Percentiles rank a stretch among this genome's conserved stretches.
Conservation (phyloP, 2,329 filamentous ascomycete species). For the Arthrocladium fulminans region DNA sequence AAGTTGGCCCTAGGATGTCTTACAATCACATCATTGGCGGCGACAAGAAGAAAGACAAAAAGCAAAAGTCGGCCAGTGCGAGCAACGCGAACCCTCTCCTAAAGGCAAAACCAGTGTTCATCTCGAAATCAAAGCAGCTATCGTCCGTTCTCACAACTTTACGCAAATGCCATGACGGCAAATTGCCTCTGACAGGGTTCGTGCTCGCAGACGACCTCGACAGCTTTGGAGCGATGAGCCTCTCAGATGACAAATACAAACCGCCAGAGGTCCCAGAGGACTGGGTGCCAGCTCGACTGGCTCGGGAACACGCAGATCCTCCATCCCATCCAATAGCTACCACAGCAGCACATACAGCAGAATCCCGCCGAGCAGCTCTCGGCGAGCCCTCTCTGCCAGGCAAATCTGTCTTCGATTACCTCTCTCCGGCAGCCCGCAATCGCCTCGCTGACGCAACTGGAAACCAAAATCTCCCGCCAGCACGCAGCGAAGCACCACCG, state of each 20-base stretch:
- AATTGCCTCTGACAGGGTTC: slow-evolving; percentile 28
- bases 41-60: slow-evolving; percentile 65
- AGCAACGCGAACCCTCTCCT: slow-evolving; percentile 55
- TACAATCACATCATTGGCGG: slow-evolving; percentile 76
- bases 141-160: slow-evolving; percentile 38
- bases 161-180: slow-evolving; percentile 73
- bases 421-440: slow-evolving; percentile 68
- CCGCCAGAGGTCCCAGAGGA: slow-evolving; percentile 40
- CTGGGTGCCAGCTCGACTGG: slow-evolving; percentile 59
- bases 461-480: slow-evolving; percentile 66
- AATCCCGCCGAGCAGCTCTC: slow-evolving; percentile 67
- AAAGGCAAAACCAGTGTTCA: slow-evolving; percentile 62
- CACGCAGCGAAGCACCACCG: slow-evolving; percentile 62
- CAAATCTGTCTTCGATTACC: slow-evolving; percentile 92
- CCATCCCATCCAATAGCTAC: slow-evolving; percentile 39
- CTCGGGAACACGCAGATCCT: slow-evolving; percentile 26
- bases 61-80: slow-evolving; percentile 41
- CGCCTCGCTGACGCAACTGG: slow-evolving; percentile 68
- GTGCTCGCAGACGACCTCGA: slow-evolving; percentile 52
- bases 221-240: slow-evolving; percentile 39
- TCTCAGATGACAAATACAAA: slow-evolving; percentile 38
- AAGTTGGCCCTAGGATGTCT: slow-evolving; percentile 80
- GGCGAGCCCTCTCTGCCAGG: slow-evolving; percentile 74
- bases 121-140: slow-evolving; percentile 52
- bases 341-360: slow-evolving; percentile 40